Base-by-base conservation (phyloP, 2,329 filamentous ascomycete species). In the Xylaria polymorpha region DNA sequence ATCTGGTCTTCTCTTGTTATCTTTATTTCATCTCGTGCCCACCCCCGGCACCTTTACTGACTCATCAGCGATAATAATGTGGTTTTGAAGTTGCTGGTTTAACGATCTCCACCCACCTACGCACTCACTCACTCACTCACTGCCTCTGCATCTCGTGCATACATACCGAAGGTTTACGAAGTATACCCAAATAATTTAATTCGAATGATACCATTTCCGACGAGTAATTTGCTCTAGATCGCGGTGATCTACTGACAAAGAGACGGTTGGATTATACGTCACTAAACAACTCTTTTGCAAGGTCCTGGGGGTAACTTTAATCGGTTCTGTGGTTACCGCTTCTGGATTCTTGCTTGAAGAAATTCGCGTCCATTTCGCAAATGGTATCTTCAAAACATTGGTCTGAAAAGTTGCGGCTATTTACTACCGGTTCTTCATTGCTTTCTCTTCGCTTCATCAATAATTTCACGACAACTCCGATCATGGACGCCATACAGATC, bases 401-500 rank as follows among this genome's bases (percentile, higher is more conserved):
- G 4, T 7, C 8, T 10, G 4, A 2, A 15, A 60, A 32, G 29
- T 46, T 56, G 41, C 32, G 39, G 41, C 61, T 37, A 41, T 35
- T 32, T 67, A 35, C 39, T 53, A 39, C 43, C 4, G 48, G n/a
- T 44, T 39, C 46, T 53, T 71, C 48, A 25, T 62, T 39, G 6
- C n/a, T 58, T 37, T 9, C 15, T 53, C 56, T 10, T 62, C 37
- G 32, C 50, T 12, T 69, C 64, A 65, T 57, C 46, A 44, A 57
- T 35, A 51, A 43, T 69, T 43, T 55, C 48, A 68, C 39, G 71
- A 73, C 69, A 65, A 72, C 53, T 75, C 32, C 74, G 22, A 69
- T 71, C 51, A 69, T 77, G 68, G 72, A 75, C 61, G 57, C 68
- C 64, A 64, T 68, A 48, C 67, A 66, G 8, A 20, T 64, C 46